Percentiles rank a stretch among this genome's conserved stretches.
These are phyloP conservation scores for Pulveroboletus sp. DNA, from an alignment of 768 basidiomycete species.

Conservation along the genomic window DNA sequence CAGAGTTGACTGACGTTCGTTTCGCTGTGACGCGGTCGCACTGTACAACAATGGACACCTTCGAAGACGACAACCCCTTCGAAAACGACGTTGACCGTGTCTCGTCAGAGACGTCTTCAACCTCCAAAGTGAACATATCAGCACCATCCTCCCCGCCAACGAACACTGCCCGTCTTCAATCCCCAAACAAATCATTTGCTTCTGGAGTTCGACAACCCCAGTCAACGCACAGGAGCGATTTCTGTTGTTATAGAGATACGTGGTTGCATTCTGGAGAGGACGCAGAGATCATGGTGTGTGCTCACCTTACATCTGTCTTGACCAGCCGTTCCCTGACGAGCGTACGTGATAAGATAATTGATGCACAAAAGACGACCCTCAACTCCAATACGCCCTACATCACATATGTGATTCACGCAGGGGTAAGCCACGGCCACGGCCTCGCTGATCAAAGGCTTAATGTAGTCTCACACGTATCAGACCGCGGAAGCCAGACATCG, in stretches of 20 bases:
- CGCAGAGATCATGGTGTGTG: constrained; percentile 68
- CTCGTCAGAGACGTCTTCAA: constrained; percentile 34
- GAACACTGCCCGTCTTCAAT: constrained; percentile 40
- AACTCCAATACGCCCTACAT: constrained; percentile 91
- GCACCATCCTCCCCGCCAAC: constrained; percentile 56
- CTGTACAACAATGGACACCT: constrained; percentile 30
- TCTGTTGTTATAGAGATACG: constrained; percentile 71
- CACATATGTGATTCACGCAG: constrained; percentile 86
- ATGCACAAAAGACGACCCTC: constrained; percentile 91
- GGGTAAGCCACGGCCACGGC: constrained; percentile 46
- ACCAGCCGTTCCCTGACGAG: constrained; percentile 6
- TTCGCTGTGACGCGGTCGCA: not conserved
- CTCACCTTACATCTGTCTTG: not conserved
- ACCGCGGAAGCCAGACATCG: constrained; percentile 78
- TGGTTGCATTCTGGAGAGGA: constrained; percentile 81
- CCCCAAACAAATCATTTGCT: constrained; percentile 49
- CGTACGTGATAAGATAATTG: constrained; percentile 64
- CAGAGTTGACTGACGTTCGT: not conserved
- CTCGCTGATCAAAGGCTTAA: constrained; percentile 3
- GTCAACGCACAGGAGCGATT: constrained; percentile 64
- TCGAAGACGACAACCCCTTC: constrained; percentile 68
- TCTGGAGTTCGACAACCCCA: constrained; percentile 49
- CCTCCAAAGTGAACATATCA: constrained; percentile 35
- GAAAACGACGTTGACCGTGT: constrained; percentile 39
- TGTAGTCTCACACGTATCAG: constrained; percentile 38